Base-by-base conservation (phyloP, 2,329 filamentous ascomycete genomes). In the Cercospora sesami region DNA sequence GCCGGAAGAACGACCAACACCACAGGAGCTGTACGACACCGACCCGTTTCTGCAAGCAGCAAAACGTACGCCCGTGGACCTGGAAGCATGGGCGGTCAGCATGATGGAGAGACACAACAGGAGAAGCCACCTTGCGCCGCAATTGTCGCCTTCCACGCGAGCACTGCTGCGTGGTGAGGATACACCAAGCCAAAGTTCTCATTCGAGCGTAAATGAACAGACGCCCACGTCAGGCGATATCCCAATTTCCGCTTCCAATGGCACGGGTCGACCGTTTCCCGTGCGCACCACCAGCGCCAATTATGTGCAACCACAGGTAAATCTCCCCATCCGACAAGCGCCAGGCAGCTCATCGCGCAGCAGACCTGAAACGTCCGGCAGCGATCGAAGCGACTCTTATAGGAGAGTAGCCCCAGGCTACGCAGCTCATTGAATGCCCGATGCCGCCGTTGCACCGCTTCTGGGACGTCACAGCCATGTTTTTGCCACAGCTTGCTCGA, bases 1-100 rank as follows among this genome's bases (percentile, higher is more conserved):
- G 69, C 92, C 95, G 0, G 91, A 94, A 68, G 88, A 92, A 77
- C 89, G 95, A 63, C 95, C 94, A 62, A 98, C 95, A 5, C 95
- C 95, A 8, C 90, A 94, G 75, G 93, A 98, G 74, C 89, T 99
- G 69, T 97, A 92, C 81, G 94, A 97, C 73, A 90, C 91, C 69
- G 95, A 99, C 78, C 89, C 93, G 3, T 99, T 99, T 80, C 88
- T 99, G 21, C 93, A 97, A 81, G 95, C 95, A 63, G 95, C 95
- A 60, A 98, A 98, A 83, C 89, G 94, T 73, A 99, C 95, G 0
- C 95, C 95, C 0, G 95, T 99, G 61, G 91, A 99, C 78, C 86
- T 99, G 36, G 89, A 91, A 79, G 92, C 93, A 71, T 99, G 95
- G 95, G 94, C 95, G 23, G 89, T 96, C 60, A 90, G 92, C 75